Evolutionary conservation across 352 stramenopile genomes (phyloP).

Genomic region (Peronospora belbahrii): DNA sequence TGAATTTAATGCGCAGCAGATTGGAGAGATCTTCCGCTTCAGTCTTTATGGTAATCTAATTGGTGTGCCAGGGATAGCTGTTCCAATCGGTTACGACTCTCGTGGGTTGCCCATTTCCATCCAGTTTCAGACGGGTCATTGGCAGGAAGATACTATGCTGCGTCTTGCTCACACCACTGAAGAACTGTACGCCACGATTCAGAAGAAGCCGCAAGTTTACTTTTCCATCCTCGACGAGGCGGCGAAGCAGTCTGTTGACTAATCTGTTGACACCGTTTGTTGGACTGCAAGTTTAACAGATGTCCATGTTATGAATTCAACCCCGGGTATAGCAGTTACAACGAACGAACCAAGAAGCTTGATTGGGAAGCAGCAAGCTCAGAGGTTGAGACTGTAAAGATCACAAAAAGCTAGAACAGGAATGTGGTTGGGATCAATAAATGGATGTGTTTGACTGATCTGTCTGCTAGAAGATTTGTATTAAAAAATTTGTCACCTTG

Average conservation of each 20-base stretch:
- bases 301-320: too few species aligned
- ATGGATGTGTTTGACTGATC: too few species aligned
- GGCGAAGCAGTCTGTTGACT: slow-evolving; percentile 13
- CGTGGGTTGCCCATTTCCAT: slow-evolving; percentile 63
- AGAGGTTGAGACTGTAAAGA: too few species aligned
- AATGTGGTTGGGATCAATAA: too few species aligned
- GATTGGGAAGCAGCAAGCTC: too few species aligned
- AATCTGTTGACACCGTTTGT: not conserved
- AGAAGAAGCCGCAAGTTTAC: slow-evolving; percentile 52
- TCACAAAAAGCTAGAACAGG: too few species aligned
- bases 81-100: slow-evolving; percentile 66
- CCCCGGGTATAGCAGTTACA: too few species aligned
- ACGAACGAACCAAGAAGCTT: too few species aligned
- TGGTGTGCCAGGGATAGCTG: slow-evolving; percentile 68
- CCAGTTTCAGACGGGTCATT: slow-evolving; percentile 73
- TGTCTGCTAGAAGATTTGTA: too few species aligned
- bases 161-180: slow-evolving; percentile 55
- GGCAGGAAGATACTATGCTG: slow-evolving; percentile 65
- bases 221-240: slow-evolving; percentile 59
- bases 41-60: slow-evolving; percentile 83
- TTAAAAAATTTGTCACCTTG: too few species aligned
- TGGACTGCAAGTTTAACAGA: slow-evolving; percentile 4
- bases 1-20: slow-evolving; percentile 48
- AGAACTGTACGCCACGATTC: slow-evolving; percentile 26
- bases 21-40: slow-evolving; percentile 73